Evolutionary conservation across 805 yeast species (phyloP), one percentile per base, ranked within the genome.

Genomic region (Metschnikowia gelsemii): DNA sequence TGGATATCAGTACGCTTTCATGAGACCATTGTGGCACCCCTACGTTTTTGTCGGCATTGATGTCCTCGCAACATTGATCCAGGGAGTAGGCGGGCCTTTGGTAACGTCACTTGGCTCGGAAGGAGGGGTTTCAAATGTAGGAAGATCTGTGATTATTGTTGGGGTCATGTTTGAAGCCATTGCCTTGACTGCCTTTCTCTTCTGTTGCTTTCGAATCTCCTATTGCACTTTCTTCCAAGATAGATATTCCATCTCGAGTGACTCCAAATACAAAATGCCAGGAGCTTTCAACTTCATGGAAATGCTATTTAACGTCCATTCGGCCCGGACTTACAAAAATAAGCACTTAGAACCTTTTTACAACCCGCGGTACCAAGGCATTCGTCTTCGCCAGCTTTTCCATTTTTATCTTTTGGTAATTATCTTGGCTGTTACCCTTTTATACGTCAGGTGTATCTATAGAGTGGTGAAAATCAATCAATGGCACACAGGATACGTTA

Each of bases 1-100:
- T 40, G 73, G 73, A 5, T 42, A 66, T 38, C 55, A 58, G 24
- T 69, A 59, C 46, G 63, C 71, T 16, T 48, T 63, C 3, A 53
- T 69, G 44, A 63, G 61, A 42, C 75, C 75, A 3, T 56, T 68
- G 61, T 67, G 71, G 71, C 68, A 69, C 44, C 63, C 73, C 1
- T 69, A 68, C 51, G 55, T 68, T 19, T 69, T 69, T 43, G 61
- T 69, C 35, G 56, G 64, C 3, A 40, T 56, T 17, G 72, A 67
- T 40, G 62, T 65, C 9, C 23, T 67, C 4, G 62, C 72, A 2
- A 54, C 67, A 17, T 23, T 67, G 17, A 49, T 68, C 18, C 73
- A 67, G 50, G 71, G 68, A 7, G 59, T 56, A 14, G 73, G 70
- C 5, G 72, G 71, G 12, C 73, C 69, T 19, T 58, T 58, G 40